These are phyloP conservation scores for Citrus trifoliata DNA, from an alignment of 345 rosid species.

Conservation along the genomic window DNA sequence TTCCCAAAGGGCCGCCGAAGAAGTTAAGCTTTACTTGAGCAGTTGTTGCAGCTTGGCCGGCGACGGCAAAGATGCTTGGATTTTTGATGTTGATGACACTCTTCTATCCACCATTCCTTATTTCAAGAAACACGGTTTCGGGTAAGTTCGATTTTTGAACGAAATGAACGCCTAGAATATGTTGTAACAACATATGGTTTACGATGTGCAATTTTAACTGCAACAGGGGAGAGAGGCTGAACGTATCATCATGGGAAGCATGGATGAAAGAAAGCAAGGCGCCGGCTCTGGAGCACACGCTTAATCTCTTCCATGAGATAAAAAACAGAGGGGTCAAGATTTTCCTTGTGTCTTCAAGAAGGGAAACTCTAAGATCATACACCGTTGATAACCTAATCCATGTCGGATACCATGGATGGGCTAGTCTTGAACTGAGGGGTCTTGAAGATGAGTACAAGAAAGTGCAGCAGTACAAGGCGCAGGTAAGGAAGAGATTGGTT, in stretches of 20 bases:
- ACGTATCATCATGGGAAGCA: slow-evolving; percentile 45
- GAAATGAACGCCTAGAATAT: background rate
- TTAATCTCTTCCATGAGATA: slow-evolving; percentile 53
- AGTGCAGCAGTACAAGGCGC: slow-evolving; percentile 60
- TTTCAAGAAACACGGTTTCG: slow-evolving; percentile 58
- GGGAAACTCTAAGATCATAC: slow-evolving; percentile 62
- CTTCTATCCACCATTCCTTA: slow-evolving; percentile 73
- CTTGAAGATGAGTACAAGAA: slow-evolving; percentile 53
- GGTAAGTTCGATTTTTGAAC: slow-evolving; percentile 28
- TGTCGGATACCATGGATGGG: slow-evolving; percentile 88
- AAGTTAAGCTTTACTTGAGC: slow-evolving; percentile 41
- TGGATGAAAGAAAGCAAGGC: slow-evolving; percentile 70
- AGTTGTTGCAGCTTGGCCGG: slow-evolving; percentile 33
- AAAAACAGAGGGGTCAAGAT: slow-evolving; percentile 67
- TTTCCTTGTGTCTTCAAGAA: slow-evolving; percentile 75
- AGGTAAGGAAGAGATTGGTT: slow-evolving; percentile 46
- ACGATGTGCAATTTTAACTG: background rate
- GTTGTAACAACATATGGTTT: background rate
- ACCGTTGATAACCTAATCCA: slow-evolving; percentile 78
- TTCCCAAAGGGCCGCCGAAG: slow-evolving; percentile 44
- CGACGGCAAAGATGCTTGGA: slow-evolving; percentile 75
- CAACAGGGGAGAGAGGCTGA: slow-evolving; percentile 65
- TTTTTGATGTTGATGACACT: slow-evolving; percentile 71
- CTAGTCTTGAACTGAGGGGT: slow-evolving; percentile 63
- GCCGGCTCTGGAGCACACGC: slow-evolving; percentile 53